These are phyloP conservation scores for Saxophila tyrrhenica DNA, from an alignment of 495 filamentous ascomycete species.

Conservation along the genomic window DNA sequence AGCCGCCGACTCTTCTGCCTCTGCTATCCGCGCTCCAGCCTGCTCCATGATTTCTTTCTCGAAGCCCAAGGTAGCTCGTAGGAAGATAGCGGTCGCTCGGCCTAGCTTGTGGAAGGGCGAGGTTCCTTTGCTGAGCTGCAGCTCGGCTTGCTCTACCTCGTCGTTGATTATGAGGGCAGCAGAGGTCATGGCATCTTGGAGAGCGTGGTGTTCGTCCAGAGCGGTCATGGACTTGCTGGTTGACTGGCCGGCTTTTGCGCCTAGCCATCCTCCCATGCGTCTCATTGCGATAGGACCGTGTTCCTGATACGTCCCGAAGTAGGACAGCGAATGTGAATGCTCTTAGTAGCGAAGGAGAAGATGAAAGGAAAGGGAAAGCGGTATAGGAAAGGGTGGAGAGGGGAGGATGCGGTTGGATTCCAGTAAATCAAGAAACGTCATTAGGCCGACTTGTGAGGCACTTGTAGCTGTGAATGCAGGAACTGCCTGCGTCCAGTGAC, in stretches of 20 bases:
- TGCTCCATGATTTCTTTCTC: conserved; percentile 91
- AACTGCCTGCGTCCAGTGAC: too few relatives aligned
- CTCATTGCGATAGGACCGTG: conserved; percentile 20
- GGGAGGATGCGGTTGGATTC: too few relatives aligned
- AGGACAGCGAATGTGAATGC: too few relatives aligned
- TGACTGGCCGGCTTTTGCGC: conserved; percentile 40
- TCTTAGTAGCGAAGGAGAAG: too few relatives aligned
- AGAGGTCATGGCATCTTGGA: conserved; percentile 52
- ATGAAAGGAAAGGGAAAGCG: too few relatives aligned
- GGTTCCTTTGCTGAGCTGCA: conserved; percentile 51
- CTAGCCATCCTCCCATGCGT: conserved; percentile 42
- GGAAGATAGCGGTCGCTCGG: conserved; percentile 68
- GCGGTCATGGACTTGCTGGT: conserved; percentile 43
- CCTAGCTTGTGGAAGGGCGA: conserved; percentile 92
- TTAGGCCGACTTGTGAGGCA: too few relatives aligned
- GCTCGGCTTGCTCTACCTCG: conserved; percentile 80
- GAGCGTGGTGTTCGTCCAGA: conserved; percentile 41
- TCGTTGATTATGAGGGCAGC: conserved; percentile 75
- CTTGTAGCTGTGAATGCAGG: too few relatives aligned
- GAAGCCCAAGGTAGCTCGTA: conserved; percentile 79
- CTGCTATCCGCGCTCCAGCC: conserved; percentile 59
- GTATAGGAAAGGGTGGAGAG: too few relatives aligned
- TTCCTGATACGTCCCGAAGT: too few relatives aligned
- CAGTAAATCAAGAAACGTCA: too few relatives aligned
- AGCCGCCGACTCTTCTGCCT: conserved; percentile 69